phyloP scores from a whole-genome alignment of 495 filamentous ascomycete species.

The Penicillium cataractarum region DNA sequence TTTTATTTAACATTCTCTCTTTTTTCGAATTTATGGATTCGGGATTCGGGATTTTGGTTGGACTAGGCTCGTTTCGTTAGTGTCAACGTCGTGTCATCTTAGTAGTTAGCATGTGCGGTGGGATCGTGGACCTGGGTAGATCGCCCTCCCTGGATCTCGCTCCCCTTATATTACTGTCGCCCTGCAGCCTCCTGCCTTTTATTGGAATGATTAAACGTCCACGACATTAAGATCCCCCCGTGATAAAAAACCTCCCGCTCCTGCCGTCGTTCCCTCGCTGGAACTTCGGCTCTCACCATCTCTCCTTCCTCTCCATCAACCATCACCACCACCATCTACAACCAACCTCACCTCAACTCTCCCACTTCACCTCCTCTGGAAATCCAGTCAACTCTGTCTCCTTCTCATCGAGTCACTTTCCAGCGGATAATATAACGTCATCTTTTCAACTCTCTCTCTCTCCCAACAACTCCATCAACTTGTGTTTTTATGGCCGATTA shows the following conservation, averaged over 20 bases:
- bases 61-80: slow-evolving; percentile 43
- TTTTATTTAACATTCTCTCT: background rate
- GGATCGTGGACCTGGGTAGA: slow-evolving; percentile 49
- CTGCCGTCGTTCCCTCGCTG: slow-evolving; percentile 22
- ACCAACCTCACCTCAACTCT: background rate
- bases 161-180: slow-evolving; percentile 22
- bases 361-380: background rate
- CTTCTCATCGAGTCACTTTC: background rate
- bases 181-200: background rate
- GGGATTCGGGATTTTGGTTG: slow-evolving; percentile 11
- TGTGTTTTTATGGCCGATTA: slow-evolving; percentile 39
- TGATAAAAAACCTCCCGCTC: background rate
- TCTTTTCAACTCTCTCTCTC: no score
- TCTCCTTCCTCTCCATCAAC: slow-evolving; percentile 10
- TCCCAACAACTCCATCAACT: background rate
- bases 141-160: slow-evolving; percentile 35
- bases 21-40: background rate
- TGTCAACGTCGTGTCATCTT: slow-evolving; percentile 52
- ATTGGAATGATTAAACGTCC: background rate
- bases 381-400: background rate
- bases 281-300: slow-evolving; percentile 11
- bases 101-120: slow-evolving; percentile 44
- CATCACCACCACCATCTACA: slow-evolving; percentile 1
- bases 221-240: background rate
- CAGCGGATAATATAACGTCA: background rate